A percentile compares a stretch with the other conserved stretches of the same genome.
Conservation (phyloP, 2,329 filamentous ascomycete genomes). For the Capronia coronata region DNA sequence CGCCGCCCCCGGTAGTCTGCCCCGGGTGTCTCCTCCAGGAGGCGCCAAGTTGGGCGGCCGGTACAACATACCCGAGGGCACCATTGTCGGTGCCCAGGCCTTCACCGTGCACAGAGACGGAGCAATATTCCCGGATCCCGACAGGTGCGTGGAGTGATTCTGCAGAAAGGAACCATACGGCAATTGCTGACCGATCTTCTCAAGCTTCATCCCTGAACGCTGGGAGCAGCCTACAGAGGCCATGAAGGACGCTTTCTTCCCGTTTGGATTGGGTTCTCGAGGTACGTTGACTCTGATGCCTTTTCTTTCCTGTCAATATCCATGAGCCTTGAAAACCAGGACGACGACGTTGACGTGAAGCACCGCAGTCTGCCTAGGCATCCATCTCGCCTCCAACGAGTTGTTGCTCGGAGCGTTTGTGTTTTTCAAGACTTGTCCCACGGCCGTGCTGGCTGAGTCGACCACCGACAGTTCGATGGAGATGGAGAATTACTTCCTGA, state of each 20-base stretch:
- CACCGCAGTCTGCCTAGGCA: constrained; percentile 61
- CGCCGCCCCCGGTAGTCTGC: constrained; percentile 52
- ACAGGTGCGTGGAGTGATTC: constrained; percentile 25
- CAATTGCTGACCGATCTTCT: no score
- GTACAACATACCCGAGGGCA: constrained; percentile 45
- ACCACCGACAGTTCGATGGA: constrained; percentile 11
- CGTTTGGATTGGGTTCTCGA: no score
- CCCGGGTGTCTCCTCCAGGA: constrained; percentile 44
- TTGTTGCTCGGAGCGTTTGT: constrained; percentile 46
- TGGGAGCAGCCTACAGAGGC: no score
- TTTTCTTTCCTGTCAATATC: no score
- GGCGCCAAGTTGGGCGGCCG: constrained; percentile 40
- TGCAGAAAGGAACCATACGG: no score
- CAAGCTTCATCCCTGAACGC: no score
- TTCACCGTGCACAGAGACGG: constrained; percentile 52
- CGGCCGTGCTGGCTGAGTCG: background rate
- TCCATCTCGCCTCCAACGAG: constrained; percentile 59
- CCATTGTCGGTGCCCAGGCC: constrained; percentile 48
- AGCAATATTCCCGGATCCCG: constrained; percentile 44
- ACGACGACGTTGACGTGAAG: no score
- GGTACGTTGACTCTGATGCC: no score
- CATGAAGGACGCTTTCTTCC: no score
- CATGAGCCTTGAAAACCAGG: no score
- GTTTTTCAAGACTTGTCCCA: constrained; percentile 43
- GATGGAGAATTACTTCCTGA: constrained; percentile 18